Base-by-base conservation (phyloP, 2,329 filamentous ascomycete genomes). In the Exophiala lecanii-corni region DNA sequence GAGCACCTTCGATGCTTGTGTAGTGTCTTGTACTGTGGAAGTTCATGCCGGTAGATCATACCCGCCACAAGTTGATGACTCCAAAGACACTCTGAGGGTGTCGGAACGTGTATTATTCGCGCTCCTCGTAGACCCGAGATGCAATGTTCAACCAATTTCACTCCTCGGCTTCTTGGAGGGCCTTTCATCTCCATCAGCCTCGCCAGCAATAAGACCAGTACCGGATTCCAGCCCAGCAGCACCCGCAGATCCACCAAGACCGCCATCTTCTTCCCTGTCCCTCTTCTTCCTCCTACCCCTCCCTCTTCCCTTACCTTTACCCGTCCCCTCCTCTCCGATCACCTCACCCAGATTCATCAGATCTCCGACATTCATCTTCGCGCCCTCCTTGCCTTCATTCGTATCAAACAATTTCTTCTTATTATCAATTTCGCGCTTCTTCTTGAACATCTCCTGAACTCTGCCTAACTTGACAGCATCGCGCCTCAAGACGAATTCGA, bases 401-500 rank as follows among this genome's bases (percentile, higher is more conserved):
- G 47, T 78, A 58, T 82, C 77, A 53, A 89, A 78, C 5, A 63
- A 61, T 69, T 89, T 89, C 50, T 89, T 74, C 39, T 86, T 84
- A 58, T 84, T 79, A 62, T 92, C 92, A 50, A 97, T 81, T 60
- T 89, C 82, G 61, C 82, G 82, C 56, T 94, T 88, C 73, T 91
- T 89, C 65, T 87, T 84, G 54, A 95, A 77, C 59, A 94, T 79
- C 69, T 95, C 89, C 62, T 87, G 81, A 41, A 97, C 89, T 58
- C 91, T 82, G 36, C 92, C 92, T 32, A 97, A 73, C 62, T 94
- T 94, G 46, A 78, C 73, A 6, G 86, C 82, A 59, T 97, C 94
- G 52, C 85, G 80, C 21, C 92, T 79, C 55, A 97, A 79, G 28
- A 89, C 88, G 66, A 94, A 98, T 60, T 94, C 89, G 69, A 98